Conservation (phyloP, 495 filamentous ascomycete species). For the Hypoxylon lenormandii region DNA sequence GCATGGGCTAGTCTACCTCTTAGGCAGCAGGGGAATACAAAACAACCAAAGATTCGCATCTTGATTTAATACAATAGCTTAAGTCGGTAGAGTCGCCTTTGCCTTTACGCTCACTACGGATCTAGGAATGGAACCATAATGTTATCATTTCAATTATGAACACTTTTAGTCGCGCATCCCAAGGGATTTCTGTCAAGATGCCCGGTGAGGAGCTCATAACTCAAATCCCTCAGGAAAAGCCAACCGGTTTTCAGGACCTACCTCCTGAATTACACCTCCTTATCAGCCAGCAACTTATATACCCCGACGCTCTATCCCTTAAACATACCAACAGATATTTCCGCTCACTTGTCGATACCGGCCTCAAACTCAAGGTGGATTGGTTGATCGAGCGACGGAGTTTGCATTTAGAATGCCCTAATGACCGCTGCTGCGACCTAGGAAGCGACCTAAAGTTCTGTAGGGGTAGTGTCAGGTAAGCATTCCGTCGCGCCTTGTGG, state of each 20-base stretch:
- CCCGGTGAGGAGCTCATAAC: background rate
- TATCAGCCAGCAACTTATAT: conserved; percentile 64
- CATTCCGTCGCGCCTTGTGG: background rate
- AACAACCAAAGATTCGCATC: background rate
- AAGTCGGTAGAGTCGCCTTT: too few relatives aligned
- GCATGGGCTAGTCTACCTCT: background rate
- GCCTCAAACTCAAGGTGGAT: conserved; percentile 72
- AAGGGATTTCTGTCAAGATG: background rate
- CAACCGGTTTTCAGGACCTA: conserved; percentile 47
- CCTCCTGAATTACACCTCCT: conserved; percentile 73
- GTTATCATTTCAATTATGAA: conserved; percentile 1
- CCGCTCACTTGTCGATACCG: conserved; percentile 72
- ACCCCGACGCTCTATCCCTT: conserved; percentile 69
- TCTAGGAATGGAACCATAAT: too few relatives aligned
- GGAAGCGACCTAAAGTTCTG: conserved; percentile 66
- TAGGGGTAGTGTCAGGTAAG: conserved; percentile 64
- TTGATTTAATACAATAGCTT: too few relatives aligned
- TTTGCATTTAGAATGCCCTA: conserved; percentile 65
- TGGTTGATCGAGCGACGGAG: conserved; percentile 72
- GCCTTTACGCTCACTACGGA: too few relatives aligned
- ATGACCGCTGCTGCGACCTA: conserved; percentile 61
- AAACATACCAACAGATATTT: conserved; percentile 74
- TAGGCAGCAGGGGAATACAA: conserved; percentile 35
- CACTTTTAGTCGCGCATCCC: background rate
- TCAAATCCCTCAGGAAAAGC: background rate